Percentiles rank a stretch among this genome's conserved stretches.
Conservation (phyloP, 768 basidiomycete genomes). For the Wakefieldia striispora region DNA sequence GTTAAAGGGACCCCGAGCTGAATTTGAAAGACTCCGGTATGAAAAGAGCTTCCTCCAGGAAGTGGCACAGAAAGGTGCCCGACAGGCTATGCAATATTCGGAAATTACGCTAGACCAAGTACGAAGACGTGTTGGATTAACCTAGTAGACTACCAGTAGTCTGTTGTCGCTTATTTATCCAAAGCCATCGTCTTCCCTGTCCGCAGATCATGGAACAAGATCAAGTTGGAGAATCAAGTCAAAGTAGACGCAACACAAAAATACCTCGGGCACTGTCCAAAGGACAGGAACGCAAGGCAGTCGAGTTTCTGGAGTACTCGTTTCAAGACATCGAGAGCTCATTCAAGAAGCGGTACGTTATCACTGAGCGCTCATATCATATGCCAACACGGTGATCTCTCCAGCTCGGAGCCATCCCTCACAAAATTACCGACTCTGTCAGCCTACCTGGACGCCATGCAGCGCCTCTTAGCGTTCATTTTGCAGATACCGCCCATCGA, state of each 20-base stretch:
- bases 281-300: slow-evolving; percentile 61
- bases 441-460: slow-evolving; percentile 57
- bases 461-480: slow-evolving; percentile 56
- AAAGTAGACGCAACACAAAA: too few relatives aligned
- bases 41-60: slow-evolving; percentile 60
- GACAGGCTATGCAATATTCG: slow-evolving; percentile 61
- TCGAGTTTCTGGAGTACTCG: slow-evolving; percentile 62
- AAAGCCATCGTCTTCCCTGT: not conserved
- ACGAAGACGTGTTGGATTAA: slow-evolving; percentile 61
- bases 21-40: slow-evolving; percentile 61
- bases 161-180: slow-evolving; percentile 22
- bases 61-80: slow-evolving; percentile 64
- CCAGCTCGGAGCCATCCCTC: slow-evolving; percentile 33
- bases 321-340: slow-evolving; percentile 66
- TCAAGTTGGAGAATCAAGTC: too few relatives aligned
- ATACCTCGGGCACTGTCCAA: slow-evolving; percentile 39
- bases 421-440: slow-evolving; percentile 56
- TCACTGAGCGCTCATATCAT: not conserved
- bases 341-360: slow-evolving; percentile 73
- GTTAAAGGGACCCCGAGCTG: slow-evolving; percentile 62
- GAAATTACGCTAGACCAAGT: slow-evolving; percentile 65
- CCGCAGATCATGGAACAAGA: too few relatives aligned
- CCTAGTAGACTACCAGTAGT: slow-evolving; percentile 16
- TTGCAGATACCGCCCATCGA: slow-evolving; percentile 74
- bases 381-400: not conserved